Percentiles rank a stretch among this genome's conserved stretches.
These are phyloP conservation scores for Tulasnella sp. DNA, from an alignment of 768 basidiomycete species.

Conservation along the genomic window DNA sequence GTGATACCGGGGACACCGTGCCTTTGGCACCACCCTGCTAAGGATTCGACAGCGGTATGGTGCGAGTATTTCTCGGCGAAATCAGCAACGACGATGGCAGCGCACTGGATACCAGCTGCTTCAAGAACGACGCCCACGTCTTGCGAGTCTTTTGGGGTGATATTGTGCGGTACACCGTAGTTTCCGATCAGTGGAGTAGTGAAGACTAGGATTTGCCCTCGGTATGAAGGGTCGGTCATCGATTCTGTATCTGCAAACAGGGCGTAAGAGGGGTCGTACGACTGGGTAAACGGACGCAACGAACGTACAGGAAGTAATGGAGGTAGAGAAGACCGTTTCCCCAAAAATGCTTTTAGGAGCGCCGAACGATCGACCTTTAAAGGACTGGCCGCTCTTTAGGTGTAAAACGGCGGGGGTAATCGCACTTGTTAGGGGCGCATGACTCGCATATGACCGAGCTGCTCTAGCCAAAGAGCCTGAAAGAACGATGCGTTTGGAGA, in stretches of 20 bases:
- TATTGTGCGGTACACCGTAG: conserved; percentile 87
- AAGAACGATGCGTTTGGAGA: conserved; percentile 27
- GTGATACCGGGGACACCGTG: conserved; percentile 86
- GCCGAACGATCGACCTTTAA: conserved; percentile 81
- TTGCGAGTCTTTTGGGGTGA: conserved; percentile 51
- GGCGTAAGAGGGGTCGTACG: no score
- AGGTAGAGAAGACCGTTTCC: conserved; percentile 97
- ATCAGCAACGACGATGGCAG: conserved; percentile 86
- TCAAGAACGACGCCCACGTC: conserved; percentile 86
- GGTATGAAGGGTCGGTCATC: conserved; percentile 99
- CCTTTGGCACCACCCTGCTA: conserved; percentile 86
- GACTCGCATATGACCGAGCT: conserved; percentile 46
- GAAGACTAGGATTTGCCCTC: conserved; percentile 95
- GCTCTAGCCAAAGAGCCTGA: conserved; percentile 40
- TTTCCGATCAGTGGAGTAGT: conserved; percentile 98
- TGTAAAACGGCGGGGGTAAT: conserved; percentile 69
- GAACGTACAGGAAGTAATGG: conserved; percentile 86
- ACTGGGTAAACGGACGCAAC: not conserved
- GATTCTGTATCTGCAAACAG: conserved; percentile 84
- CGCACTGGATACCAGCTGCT: conserved; percentile 78
- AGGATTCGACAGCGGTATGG: conserved; percentile 83
- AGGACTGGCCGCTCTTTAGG: conserved; percentile 88
- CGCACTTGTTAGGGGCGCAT: conserved; percentile 25
- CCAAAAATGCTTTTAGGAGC: conserved; percentile 77
- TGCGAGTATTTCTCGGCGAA: conserved; percentile 93